Base-by-base conservation (phyloP, 1,284 basidiomycete species). In the Austroboletus niveus region DNA sequence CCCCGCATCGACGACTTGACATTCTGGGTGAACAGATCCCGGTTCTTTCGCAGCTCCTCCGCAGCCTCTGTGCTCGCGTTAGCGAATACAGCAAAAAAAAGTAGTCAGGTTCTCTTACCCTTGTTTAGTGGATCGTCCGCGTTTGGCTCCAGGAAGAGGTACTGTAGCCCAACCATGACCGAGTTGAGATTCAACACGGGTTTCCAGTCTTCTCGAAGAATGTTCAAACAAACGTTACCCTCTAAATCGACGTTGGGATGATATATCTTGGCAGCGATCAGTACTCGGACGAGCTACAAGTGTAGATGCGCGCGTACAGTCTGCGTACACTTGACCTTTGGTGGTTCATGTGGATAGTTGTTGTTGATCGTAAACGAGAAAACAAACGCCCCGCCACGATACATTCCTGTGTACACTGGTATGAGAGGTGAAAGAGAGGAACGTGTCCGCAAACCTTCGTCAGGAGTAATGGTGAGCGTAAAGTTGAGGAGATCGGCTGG, bases 131-230 rank as follows among this genome's bases (percentile, higher is more conserved):
- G 97, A 73, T 99, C 97, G 65, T 98, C 96, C 34, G 97, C 90
- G 64, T 99, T 99, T 14, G 97, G 96, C 71, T 99, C 97, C 52
- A 99, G 78, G 80, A 99, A 99, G 43, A 99, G 82, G 69, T 98
- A 99, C 69, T 99, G 95, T 54, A 99, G 75, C 35, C 97, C 97
- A 58, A 98, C 93, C 87, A 98, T 94, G 57, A 99, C 92, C 35
- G 94, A 92, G 70, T 94, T 98, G 51, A 98, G 80, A 72, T 98
- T 98, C 48, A 99, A 79, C 5, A 98, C 97, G 14, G 97, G 97
- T 69, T 99, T 99, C 97, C 97, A 99, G 75, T 99, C 97, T 77
- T 99, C 97, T 69, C 97, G 85, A 54, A 99, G 80, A 64, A 99
- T 98, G 76, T 99, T 99, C 65, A 96, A 70, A 74, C 93, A 96